Conservation (phyloP, 192 early-diverging fungal species). For the Coemansia biformis region DNA sequence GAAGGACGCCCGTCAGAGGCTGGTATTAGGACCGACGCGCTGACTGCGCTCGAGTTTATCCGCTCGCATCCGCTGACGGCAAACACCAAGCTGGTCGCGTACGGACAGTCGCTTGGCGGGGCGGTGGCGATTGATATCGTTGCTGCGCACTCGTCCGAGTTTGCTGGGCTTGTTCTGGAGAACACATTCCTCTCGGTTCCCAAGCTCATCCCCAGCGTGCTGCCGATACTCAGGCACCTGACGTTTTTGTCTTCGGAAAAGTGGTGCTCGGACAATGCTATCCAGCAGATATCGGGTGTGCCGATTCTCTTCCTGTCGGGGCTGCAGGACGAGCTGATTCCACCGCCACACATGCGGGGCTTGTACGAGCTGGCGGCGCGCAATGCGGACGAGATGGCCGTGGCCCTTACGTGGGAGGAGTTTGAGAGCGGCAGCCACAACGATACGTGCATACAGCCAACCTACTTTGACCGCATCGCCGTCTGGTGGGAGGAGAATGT, state of each 20-base stretch:
- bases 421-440: conserved; percentile 88
- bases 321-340: conserved; percentile 79
- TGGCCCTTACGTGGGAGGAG: conserved; percentile 49
- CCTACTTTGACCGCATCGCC: conserved; percentile 75
- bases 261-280: conserved; percentile 76
- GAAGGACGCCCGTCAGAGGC: conserved; percentile 82
- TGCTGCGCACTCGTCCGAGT: conserved; percentile 65
- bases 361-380: conserved; percentile 61
- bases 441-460: conserved; percentile 79
- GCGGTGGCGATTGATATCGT: conserved; percentile 90
- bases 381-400: conserved; percentile 17
- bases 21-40: conserved; percentile 82
- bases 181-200: conserved; percentile 91
- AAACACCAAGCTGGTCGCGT: conserved; percentile 77
- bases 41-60: conserved; percentile 83
- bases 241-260: conserved; percentile 82
- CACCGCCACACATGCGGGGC: conserved; percentile 77
- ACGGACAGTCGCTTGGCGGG: conserved; percentile 95
- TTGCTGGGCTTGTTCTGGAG: conserved; percentile 83
- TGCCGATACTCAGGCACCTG: conserved; percentile 68
- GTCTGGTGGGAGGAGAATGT: conserved; percentile 39
- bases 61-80: conserved; percentile 64
- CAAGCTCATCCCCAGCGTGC: conserved; percentile 78
- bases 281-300: conserved; percentile 57
- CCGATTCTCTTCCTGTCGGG: conserved; percentile 84